phyloP scores from a whole-genome alignment of 1,139 yeast species.

The Wickerhamomyces sp. region DNA sequence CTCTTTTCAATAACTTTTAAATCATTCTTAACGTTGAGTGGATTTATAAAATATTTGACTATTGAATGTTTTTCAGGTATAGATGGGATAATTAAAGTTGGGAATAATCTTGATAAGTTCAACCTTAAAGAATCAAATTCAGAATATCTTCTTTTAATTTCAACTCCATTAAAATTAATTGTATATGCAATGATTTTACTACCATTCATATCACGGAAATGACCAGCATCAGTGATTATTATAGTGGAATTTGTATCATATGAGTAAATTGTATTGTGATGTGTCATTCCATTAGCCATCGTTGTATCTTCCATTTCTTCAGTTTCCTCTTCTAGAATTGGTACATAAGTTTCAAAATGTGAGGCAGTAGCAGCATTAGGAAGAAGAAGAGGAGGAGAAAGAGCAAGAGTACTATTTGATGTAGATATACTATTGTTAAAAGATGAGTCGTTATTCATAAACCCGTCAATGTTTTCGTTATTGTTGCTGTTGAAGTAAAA shows the following conservation, averaged over 20 bases:
- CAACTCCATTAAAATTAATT: conserved; percentile 52
- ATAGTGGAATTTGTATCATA: conserved; percentile 1
- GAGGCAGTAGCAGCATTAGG: background rate
- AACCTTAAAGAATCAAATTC: conserved; percentile 84
- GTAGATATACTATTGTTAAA: background rate
- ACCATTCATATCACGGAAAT: conserved; percentile 30
- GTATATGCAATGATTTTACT: conserved; percentile 78
- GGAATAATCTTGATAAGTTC: conserved; percentile 66
- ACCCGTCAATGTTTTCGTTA: background rate
- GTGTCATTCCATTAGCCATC: background rate
- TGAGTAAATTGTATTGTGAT: background rate
- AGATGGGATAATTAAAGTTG: conserved; percentile 83
- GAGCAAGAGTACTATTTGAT: background rate
- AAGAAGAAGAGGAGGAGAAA: too few species aligned
- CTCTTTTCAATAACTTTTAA: conserved; percentile 51
- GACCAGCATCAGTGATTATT: conserved; percentile 14
- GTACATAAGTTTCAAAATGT: too few species aligned
- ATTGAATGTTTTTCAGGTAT: conserved; percentile 88
- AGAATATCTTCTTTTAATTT: conserved; percentile 79
- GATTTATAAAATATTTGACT: conserved; percentile 36
- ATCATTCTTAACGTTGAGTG: conserved; percentile 55
- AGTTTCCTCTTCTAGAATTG: too few species aligned
- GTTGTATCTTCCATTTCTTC: background rate
- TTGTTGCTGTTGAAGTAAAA: background rate
- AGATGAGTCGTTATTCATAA: background rate